Conservation (phyloP, 805 yeast genomes). For the Yarrowia sp. region DNA sequence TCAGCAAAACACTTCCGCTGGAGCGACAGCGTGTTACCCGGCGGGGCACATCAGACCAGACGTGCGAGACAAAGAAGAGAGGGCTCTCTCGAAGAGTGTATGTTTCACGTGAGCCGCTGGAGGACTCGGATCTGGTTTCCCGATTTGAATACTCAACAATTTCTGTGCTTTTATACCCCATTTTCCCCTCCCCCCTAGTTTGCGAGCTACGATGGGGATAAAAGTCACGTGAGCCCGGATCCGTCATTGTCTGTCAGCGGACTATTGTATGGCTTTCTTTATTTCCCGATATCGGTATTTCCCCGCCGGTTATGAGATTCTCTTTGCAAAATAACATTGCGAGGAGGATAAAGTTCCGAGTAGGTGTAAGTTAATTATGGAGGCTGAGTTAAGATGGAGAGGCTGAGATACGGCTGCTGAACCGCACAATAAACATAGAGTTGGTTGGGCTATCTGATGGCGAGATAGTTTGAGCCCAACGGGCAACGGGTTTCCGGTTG, state of each 20-base stretch:
- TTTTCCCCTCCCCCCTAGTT: background rate
- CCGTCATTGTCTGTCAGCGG: no score
- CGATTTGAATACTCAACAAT: background rate
- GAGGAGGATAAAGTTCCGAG: slow-evolving; percentile 5
- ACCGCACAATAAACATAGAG: background rate
- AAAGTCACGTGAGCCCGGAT: background rate
- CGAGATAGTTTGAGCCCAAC: background rate
- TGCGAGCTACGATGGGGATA: background rate
- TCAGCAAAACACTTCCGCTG: background rate
- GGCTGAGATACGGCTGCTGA: slow-evolving; percentile 7
- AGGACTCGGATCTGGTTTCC: slow-evolving; percentile 4
- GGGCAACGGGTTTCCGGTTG: background rate
- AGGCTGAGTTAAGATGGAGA: slow-evolving; percentile 8
- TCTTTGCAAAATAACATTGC: background rate
- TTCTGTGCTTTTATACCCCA: background rate
- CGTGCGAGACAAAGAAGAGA: background rate
- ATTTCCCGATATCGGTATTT: slow-evolving; percentile 6
- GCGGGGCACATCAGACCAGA: slow-evolving; percentile 18
- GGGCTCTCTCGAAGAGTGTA: background rate
- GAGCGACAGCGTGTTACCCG: background rate
- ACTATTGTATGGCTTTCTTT: background rate
- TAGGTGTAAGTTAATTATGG: background rate
- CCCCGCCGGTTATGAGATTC: slow-evolving; percentile 19
- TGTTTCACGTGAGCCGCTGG: slow-evolving; percentile 1
- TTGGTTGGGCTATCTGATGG: background rate